phyloP scores from a whole-genome alignment of 164 flowering plant species.

The Berberis thunbergii region DNA sequence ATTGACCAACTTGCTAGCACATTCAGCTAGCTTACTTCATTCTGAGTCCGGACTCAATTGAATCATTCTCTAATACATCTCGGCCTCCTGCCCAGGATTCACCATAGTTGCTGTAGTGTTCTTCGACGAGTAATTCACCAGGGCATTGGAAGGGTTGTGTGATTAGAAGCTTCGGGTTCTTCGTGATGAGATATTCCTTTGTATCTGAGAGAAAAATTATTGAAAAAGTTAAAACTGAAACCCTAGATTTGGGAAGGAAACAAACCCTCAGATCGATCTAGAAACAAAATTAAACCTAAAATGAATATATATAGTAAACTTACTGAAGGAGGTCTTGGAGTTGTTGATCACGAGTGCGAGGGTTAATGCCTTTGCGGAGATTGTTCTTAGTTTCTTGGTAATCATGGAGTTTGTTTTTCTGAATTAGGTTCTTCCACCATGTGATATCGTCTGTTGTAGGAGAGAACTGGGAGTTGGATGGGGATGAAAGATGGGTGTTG shows the following conservation, averaged over 20 bases:
- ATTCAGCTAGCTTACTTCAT: conserved; percentile 1
- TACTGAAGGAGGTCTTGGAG: conserved; percentile 67
- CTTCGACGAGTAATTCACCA: conserved; percentile 82
- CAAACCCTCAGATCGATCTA: not conserved
- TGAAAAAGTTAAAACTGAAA: not conserved
- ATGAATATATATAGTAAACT: not conserved
- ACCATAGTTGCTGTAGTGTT: conserved; percentile 97
- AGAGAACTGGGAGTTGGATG: conserved; percentile 25
- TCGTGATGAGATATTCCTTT: conserved; percentile 96
- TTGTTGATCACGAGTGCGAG: conserved; percentile 79
- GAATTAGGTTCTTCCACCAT: conserved; percentile 69
- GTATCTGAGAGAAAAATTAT: conserved; percentile 31
- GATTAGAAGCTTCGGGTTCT: conserved; percentile 50
- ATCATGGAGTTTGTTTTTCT: conserved; percentile 39
- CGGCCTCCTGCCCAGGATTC: conserved; percentile 99
- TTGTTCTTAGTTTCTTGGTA: conserved; percentile 26
- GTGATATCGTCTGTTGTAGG: conserved; percentile 52
- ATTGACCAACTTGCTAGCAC: not conserved
- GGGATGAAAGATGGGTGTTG: not conserved
- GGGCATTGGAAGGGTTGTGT: conserved; percentile 78
- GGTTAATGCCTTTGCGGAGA: conserved; percentile 88
- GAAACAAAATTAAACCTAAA: not conserved
- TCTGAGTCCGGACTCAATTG: not conserved
- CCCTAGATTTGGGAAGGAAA: no score
- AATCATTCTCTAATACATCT: conserved; percentile 52